Evolutionary conservation across 2,329 filamentous ascomycete genomes (phyloP), one percentile per base, ranked within the genome.

Genomic region (Xylariaceae sp.): DNA sequence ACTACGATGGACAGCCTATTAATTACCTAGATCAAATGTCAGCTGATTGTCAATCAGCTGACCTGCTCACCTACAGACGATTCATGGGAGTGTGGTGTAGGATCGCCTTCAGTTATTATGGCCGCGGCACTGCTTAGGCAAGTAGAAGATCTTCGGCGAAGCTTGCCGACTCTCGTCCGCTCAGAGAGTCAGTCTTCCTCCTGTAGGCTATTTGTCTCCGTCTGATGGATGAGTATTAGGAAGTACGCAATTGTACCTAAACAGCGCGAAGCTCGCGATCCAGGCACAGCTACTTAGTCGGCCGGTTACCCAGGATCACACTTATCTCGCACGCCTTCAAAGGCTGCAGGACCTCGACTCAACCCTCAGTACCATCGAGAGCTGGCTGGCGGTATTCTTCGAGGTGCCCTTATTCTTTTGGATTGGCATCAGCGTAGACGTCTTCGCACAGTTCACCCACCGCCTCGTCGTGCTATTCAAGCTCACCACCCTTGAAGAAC

Each of bases 381-480:
- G 56, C 16, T 67, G 61, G 63, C 36, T 62, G 2, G 16, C 18
- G 1, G 37, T 47, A 5, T 60, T 62, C n/a, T 32, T 37, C 11
- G 53, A 32, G 15, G 56, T 62, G 55, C 53, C 62, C 4, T 20
- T 54, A 2, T 2, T 16, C 6, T 47, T 60, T 11, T 63, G 59
- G 57, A n/a, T 59, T 8, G 64, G 63, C 13, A 36, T 63, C 24
- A 56, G 41, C n/a, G 53, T 59, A 24, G 63, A 65, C 30, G 27
- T 46, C 6, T 64, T 65, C 52, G 40, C 61, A 1, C 65, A 67
- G 36, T 61, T 66, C 35, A 58, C 54, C 36, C 63, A 65, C 45
- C 60, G 57, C 49, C 26, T 66, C 7, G 61, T 65, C 8, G 55
- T 65, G 8, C 54, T 64, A 8, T 66, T 67, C 40, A 62, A 60